Evolutionary conservation across 2,329 filamentous ascomycete genomes (phyloP).

Genomic region (Claviceps pazoutovae): DNA sequence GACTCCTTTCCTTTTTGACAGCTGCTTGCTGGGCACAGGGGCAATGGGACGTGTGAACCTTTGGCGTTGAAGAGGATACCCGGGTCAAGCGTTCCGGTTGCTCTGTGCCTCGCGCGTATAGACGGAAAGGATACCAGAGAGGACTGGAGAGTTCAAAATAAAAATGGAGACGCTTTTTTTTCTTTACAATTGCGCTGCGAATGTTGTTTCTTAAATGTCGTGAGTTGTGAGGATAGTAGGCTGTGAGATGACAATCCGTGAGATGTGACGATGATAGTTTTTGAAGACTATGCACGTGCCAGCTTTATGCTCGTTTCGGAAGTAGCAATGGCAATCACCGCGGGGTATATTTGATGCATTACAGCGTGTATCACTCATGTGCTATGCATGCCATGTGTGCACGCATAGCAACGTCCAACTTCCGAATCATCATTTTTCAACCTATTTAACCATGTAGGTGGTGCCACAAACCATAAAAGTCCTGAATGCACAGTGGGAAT

Average conservation of each 20-base stretch:
- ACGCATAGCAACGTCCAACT: no score
- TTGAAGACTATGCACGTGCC: no score
- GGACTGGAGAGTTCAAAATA: slow-evolving; percentile 26
- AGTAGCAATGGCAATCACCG: no score
- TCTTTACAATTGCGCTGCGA: neutral
- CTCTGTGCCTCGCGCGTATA: slow-evolving; percentile 11
- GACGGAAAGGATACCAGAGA: slow-evolving; percentile 18
- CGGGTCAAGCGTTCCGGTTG: slow-evolving; percentile 1
- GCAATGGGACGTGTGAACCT: neutral
- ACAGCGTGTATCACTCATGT: no score
- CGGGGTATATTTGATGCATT: no score
- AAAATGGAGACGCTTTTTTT: slow-evolving; percentile 12
- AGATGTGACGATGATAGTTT: no score
- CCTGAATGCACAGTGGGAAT: no score
- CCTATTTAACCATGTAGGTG: no score
- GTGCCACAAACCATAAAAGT: no score
- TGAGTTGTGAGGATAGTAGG: neutral
- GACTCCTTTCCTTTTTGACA: slow-evolving; percentile 15
- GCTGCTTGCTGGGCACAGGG: slow-evolving; percentile 5
- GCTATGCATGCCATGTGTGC: no score
- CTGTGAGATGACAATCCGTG: neutral
- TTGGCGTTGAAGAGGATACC: neutral
- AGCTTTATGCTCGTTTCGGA: no score
- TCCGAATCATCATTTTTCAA: no score
- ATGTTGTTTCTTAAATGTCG: neutral